Base-by-base conservation (phyloP, 2,329 filamentous ascomycete genomes). In the Penicillium thymicola region DNA sequence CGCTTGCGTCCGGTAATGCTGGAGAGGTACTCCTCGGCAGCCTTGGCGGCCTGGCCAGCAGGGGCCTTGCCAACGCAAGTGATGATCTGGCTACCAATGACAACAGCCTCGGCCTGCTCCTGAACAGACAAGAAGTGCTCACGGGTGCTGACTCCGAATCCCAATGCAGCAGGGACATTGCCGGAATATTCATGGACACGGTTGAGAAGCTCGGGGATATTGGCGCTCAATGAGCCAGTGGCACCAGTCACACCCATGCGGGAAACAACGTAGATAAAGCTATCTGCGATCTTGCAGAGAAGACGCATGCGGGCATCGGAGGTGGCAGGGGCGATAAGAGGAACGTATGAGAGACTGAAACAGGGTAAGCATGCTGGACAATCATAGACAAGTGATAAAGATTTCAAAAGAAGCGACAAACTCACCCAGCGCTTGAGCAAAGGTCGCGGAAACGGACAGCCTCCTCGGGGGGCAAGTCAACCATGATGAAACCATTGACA, bases 251-350 rank as follows among this genome's bases (percentile, higher is more conserved):
- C 93, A 67, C 94, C 94, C 89, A 96, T 95, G 67, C 93, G 85
- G 27, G 93, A 97, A 54, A 99, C 94, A 59, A 99, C 92, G 74
- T 99, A 99, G 77, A 99, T 96, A 80, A 97, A 99, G 4, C 92
- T 97, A 77, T 97, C 93, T 70, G 94, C 94, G 61, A 99, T 93
- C 74, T 90, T 87, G 84, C 94, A 99, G 13, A 99, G 87, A 40
- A 97, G 83, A 78, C 90, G 93, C 92, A 99, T 96, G 69, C 94
- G 89, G 63, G 85, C 82, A 67, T 97, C 92, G 7, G 92, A 96
- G 2, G 94, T 97, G 11, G 92, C 86, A 7, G 94, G 94, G 0
- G 94, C 93, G 67, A 99, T 97, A 51, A 99, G 82, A n/a, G 94
- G 94, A 14, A 99, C 89, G 72, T 97, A 99, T 6, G 92, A 97